phyloP scores from a whole-genome alignment of 345 rosid genomes.

The Bruguiera parviflora region DNA sequence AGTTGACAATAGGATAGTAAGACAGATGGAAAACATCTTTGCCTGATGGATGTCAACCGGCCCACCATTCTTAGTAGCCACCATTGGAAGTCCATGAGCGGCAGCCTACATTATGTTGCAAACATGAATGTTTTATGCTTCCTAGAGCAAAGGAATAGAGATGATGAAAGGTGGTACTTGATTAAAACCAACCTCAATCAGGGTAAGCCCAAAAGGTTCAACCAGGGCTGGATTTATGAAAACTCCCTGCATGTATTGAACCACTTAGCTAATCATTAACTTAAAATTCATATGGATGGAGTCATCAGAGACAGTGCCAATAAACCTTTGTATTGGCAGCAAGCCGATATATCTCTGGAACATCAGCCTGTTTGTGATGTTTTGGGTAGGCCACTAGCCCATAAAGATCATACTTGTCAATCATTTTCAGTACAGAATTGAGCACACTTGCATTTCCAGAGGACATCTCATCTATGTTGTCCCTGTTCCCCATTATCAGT shows the following conservation, averaged over 20 bases:
- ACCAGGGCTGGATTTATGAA: constrained; percentile 96
- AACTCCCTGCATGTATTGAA: constrained; percentile 55
- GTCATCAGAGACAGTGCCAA: constrained; percentile 1
- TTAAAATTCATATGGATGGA: constrained; percentile 6
- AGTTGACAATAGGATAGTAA: background rate
- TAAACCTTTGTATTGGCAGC: constrained; percentile 84
- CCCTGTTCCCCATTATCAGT: constrained; percentile 90
- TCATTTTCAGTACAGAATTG: constrained; percentile 70
- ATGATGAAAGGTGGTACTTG: background rate
- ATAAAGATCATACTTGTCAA: constrained; percentile 91
- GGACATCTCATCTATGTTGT: constrained; percentile 81
- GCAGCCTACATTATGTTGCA: constrained; percentile 61
- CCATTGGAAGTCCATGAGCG: constrained; percentile 98
- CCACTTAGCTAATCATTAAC: constrained; percentile 10
- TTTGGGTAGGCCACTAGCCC: constrained; percentile 93
- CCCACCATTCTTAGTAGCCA: constrained; percentile 96
- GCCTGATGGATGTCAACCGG: constrained; percentile 91
- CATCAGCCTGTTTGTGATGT: constrained; percentile 95
- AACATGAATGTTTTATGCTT: constrained; percentile 3
- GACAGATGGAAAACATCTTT: constrained; percentile 16
- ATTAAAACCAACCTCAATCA: constrained; percentile 68
- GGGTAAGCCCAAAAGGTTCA: constrained; percentile 95
- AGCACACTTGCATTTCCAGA: constrained; percentile 79
- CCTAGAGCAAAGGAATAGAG: background rate
- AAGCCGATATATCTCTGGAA: constrained; percentile 91